Evolutionary conservation across 2,329 filamentous ascomycete genomes (phyloP).

Genomic region (Diaporthe sp.): DNA sequence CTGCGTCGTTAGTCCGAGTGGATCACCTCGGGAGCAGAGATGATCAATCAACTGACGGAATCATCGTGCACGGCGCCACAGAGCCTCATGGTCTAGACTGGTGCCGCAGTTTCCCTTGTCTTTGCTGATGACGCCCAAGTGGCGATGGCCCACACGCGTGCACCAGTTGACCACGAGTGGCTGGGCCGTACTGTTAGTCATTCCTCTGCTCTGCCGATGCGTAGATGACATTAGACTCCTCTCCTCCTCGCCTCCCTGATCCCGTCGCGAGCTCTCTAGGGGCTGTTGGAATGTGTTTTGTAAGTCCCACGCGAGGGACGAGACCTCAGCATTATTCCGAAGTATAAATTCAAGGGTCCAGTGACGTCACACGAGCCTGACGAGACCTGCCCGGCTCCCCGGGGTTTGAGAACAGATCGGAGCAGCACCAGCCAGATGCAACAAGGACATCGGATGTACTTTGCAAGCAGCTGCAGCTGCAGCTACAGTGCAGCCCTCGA

Average conservation of each 20-base stretch:
- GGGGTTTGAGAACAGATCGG: not conserved
- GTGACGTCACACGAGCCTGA: slow-evolving; percentile 16
- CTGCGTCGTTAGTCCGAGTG: not conserved
- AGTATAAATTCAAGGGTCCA: slow-evolving; percentile 15
- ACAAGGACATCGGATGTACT: not conserved
- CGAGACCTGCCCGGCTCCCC: not conserved
- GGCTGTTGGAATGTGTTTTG: not conserved
- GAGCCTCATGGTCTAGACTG: not conserved
- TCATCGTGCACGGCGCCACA: not conserved
- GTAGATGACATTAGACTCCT: not conserved
- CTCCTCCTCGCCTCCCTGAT: not conserved
- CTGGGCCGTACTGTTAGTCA: slow-evolving; percentile 12
- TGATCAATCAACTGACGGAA: not conserved
- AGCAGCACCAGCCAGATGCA: too few relatives aligned
- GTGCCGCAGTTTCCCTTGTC: not conserved
- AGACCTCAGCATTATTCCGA: not conserved
- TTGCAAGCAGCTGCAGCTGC: too few relatives aligned
- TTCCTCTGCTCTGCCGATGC: not conserved
- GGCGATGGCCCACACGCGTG: not conserved
- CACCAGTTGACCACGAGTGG: not conserved
- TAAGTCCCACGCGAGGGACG: not conserved
- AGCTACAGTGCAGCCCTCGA: not conserved
- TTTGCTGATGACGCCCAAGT: slow-evolving; percentile 1
- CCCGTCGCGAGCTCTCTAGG: not conserved
- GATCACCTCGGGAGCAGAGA: not conserved